Percentiles rank a stretch among this genome's conserved stretches.
Evolutionary conservation across 164 flowering plant species (phyloP).

Genomic region (Vitis labrusca): DNA sequence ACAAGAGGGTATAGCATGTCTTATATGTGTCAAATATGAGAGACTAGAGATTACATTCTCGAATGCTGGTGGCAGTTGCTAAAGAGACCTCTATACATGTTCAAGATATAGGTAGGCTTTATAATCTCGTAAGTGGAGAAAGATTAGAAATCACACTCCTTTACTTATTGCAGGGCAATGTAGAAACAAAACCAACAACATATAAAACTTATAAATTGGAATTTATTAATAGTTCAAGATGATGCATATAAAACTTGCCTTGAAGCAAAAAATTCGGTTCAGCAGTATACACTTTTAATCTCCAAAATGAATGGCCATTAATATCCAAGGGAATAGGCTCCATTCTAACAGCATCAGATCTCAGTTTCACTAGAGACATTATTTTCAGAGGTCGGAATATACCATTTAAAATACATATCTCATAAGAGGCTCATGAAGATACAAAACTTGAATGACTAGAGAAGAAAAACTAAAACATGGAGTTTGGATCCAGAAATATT

Average conservation of each 20-base stretch:
- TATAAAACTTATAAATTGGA: neutral
- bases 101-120: too few species aligned
- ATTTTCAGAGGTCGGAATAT: constrained; percentile 2
- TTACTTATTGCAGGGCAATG: too few species aligned
- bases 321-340: constrained; percentile 49
- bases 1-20: too few species aligned
- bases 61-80: too few species aligned
- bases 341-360: constrained; percentile 64
- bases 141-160: too few species aligned
- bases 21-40: too few species aligned
- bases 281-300: constrained; percentile 38
- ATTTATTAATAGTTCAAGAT: neutral
- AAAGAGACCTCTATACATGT: too few species aligned
- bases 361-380: constrained; percentile 30
- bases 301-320: constrained; percentile 69
- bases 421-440: neutral
- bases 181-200: too few species aligned
- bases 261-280: constrained; percentile 54
- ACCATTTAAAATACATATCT: neutral
- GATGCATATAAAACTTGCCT: constrained; percentile 39
- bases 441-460: neutral
- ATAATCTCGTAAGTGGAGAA: too few species aligned
- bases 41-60: too few species aligned
- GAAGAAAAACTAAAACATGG: neutral
- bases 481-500: too few species aligned